Percentiles rank a stretch among this genome's conserved stretches.
Conservation (phyloP, 1,284 basidiomycete genomes). For the Singerocomus rubriflavus region DNA sequence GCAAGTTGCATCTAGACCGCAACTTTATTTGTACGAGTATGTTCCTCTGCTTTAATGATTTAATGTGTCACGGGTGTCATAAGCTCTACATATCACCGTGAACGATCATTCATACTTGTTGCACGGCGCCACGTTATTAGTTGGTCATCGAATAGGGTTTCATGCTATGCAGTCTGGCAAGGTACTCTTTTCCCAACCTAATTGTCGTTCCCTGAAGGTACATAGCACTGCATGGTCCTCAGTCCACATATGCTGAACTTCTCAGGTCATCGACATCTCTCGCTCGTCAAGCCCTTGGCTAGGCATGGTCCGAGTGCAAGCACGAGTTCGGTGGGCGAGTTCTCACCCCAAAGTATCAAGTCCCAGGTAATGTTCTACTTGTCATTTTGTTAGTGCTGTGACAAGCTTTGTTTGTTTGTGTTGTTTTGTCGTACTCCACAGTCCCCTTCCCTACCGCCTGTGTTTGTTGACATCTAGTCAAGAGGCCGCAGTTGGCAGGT, state of each 20-base stretch:
- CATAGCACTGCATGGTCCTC: no score
- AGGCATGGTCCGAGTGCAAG: neutral
- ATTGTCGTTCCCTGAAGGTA: no score
- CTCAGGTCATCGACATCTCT: neutral
- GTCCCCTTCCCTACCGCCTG: neutral
- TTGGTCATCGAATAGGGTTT: neutral
- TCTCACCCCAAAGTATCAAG: neutral
- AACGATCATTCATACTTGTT: neutral
- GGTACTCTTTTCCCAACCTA: no score
- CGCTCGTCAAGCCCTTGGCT: no score
- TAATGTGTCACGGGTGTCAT: neutral
- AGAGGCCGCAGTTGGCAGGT: neutral
- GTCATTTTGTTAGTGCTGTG: no score
- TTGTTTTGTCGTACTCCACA: neutral
- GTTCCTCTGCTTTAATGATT: neutral
- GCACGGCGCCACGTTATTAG: neutral
- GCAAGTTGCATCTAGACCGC: neutral
- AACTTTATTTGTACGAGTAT: conserved; percentile 8
- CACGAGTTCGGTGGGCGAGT: neutral
- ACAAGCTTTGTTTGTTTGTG: neutral
- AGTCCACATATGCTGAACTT: neutral
- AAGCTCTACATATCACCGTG: neutral
- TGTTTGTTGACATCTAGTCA: neutral
- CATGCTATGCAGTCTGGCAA: no score
- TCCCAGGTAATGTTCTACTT: no score